Evolutionary conservation across 139 green algal species (phyloP).

Genomic region (Picochlorum costavermella): DNA sequence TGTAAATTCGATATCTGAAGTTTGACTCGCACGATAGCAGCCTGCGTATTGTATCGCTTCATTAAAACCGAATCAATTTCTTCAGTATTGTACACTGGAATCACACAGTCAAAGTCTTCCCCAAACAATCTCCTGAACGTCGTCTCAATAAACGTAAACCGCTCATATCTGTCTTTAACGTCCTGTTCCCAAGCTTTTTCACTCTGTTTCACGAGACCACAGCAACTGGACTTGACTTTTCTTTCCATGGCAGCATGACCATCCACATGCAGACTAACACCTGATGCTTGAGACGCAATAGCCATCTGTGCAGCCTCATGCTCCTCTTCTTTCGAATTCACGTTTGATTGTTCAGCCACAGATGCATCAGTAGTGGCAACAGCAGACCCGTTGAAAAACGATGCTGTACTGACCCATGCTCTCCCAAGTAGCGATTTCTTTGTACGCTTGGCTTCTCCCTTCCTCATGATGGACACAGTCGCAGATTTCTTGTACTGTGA

Average conservation of each 20-base stretch:
- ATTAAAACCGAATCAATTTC: slow-evolving; percentile 5
- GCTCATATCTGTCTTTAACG: neutral
- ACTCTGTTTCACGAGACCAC: neutral
- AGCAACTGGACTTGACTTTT: neutral
- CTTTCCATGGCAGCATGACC: neutral
- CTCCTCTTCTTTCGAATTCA: too few relatives aligned
- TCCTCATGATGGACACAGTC: neutral
- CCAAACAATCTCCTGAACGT: slow-evolving; percentile 38
- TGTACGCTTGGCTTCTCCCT: too few relatives aligned
- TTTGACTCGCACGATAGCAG: slow-evolving; percentile 38
- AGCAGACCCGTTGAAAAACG: too few relatives aligned
- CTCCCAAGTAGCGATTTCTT: too few relatives aligned
- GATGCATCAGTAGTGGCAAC: too few relatives aligned
- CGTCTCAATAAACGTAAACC: neutral
- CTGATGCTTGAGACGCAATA: too few relatives aligned
- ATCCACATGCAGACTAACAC: too few relatives aligned
- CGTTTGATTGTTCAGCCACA: too few relatives aligned
- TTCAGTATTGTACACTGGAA: slow-evolving; percentile 33
- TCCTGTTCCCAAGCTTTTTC: neutral
- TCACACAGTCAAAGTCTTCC: slow-evolving; percentile 46
- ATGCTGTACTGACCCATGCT: too few relatives aligned
- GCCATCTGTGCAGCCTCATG: too few relatives aligned
- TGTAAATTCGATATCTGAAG: slow-evolving; percentile 18
- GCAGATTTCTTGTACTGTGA: neutral
- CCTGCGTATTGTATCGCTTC: slow-evolving; percentile 22